phyloP scores from a whole-genome alignment of 352 stramenopile genomes.

The Phytophthora europaea region DNA sequence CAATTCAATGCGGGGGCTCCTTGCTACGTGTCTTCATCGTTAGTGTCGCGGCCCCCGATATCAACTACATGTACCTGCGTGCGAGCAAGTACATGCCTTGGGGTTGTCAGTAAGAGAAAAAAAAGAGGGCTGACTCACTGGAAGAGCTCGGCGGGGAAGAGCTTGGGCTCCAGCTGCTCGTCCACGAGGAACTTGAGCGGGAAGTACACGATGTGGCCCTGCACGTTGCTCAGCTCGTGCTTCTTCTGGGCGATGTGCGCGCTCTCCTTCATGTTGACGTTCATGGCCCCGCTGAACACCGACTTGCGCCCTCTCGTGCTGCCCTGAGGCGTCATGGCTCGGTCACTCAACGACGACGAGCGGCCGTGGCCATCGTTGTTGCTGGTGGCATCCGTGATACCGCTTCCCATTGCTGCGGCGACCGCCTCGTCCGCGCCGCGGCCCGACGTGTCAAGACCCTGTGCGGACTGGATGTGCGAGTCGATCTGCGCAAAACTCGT shows the following conservation, averaged over 20 bases:
- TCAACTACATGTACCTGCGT: conserved; percentile 3
- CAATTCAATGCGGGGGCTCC: conserved; percentile 2
- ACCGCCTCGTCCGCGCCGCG: conserved; percentile 40
- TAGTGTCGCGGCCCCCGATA: conserved; percentile 1
- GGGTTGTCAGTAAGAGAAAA: conserved; percentile 11
- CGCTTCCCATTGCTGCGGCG: conserved; percentile 27
- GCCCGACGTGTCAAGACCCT: conserved; percentile 42
- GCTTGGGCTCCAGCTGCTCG: conserved; percentile 84
- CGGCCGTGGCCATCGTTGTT: conserved; percentile 31
- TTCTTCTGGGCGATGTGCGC: conserved; percentile 70
- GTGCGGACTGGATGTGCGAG: conserved; percentile 46
- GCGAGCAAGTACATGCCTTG: conserved; percentile 12
- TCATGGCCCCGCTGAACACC: conserved; percentile 71
- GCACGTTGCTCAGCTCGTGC: conserved; percentile 73
- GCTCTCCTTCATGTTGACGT: conserved; percentile 77
- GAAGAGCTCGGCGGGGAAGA: conserved; percentile 84
- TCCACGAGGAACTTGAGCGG: conserved; percentile 86
- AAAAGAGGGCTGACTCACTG: conserved; percentile 47
- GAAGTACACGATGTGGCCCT: conserved; percentile 90
- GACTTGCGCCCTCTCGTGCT: conserved; percentile 45
- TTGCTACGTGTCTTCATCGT: conserved; percentile 10
- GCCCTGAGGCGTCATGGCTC: conserved; percentile 26
- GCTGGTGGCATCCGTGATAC: conserved; percentile 30
- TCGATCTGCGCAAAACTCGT: conserved; percentile 78
- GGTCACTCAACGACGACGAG: conserved; percentile 36